Percentiles rank a stretch among this genome's conserved stretches.
Conservation (phyloP, 441 rosid genomes). For the Populus hybrid region DNA sequence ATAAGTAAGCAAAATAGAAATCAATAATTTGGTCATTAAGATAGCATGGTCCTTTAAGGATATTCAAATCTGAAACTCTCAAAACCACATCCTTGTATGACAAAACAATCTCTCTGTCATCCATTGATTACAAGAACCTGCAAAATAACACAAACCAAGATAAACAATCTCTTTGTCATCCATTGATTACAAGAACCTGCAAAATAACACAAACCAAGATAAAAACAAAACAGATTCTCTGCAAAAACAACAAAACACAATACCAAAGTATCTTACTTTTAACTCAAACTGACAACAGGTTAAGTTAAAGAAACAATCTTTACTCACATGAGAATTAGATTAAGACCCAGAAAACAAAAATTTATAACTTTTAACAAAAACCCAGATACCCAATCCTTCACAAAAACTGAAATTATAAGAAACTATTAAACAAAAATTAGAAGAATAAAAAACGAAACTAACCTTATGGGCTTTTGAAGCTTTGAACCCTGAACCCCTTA, state of each 20-base stretch:
- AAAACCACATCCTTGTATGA: constrained; percentile 67
- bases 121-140: not conserved
- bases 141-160: no score
- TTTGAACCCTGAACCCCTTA: not conserved
- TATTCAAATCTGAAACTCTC: constrained; percentile 68
- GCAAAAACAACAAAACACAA: not conserved
- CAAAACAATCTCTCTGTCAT: not conserved
- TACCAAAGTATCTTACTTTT: not conserved
- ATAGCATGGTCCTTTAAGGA: constrained; percentile 50
- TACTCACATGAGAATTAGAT: not conserved
- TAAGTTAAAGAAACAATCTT: not conserved
- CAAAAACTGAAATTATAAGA: not conserved
- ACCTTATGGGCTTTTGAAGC: not conserved
- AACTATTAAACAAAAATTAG: no score
- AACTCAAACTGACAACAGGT: not conserved
- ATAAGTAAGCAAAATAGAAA: constrained; percentile 71
- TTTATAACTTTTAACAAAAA: not conserved
- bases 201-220: not conserved
- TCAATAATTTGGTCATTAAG: constrained; percentile 80
- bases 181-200: not conserved
- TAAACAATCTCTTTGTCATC: no score
- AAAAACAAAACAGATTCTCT: not conserved
- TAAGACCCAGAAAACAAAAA: not conserved
- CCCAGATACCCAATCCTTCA: not conserved
- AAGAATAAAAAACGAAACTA: not conserved